A percentile compares a stretch with the other conserved stretches of the same genome.
Conservation (phyloP, 495 filamentous ascomycete genomes). For the Filosporella fistucella region DNA sequence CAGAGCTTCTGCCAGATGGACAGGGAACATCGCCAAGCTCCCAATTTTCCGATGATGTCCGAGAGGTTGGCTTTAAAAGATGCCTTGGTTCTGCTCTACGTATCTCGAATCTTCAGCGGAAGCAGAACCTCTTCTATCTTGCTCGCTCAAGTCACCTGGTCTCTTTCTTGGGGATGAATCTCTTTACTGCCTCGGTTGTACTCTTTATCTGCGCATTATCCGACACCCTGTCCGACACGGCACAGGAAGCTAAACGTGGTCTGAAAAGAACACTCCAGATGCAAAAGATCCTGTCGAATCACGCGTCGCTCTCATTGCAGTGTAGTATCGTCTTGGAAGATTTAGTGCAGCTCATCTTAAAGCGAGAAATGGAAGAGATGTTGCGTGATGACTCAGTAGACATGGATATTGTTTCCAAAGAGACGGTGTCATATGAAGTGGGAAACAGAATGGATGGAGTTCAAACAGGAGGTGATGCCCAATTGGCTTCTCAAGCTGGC, state of each 20-base stretch:
- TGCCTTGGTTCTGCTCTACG: slow-evolving; percentile 30
- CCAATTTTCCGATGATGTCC: background rate
- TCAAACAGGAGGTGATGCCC: too few species aligned
- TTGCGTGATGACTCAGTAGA: background rate
- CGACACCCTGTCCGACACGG: slow-evolving; percentile 29
- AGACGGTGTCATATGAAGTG: too few species aligned
- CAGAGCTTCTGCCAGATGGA: background rate
- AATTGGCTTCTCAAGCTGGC: too few species aligned
- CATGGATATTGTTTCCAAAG: background rate
- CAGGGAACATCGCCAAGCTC: background rate
- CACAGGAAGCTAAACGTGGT: slow-evolving; percentile 31
- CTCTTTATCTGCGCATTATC: slow-evolving; percentile 30
- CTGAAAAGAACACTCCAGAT: slow-evolving; percentile 30
- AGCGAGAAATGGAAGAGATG: slow-evolving; percentile 12
- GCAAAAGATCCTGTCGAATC: slow-evolving; percentile 26
- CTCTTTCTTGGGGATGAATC: slow-evolving; percentile 32
- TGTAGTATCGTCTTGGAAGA: slow-evolving; percentile 25
- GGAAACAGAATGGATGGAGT: too few species aligned
- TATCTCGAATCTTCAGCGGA: slow-evolving; percentile 27
- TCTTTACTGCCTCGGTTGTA: slow-evolving; percentile 32
- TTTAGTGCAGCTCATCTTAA: slow-evolving; percentile 6
- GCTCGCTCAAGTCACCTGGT: slow-evolving; percentile 30
- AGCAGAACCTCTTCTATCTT: slow-evolving; percentile 24
- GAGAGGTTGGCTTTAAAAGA: slow-evolving; percentile 12
- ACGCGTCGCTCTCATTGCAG: slow-evolving; percentile 29